Evolutionary conservation across 2,329 filamentous ascomycete genomes (phyloP).

Genomic region (Aspergillus novoparasiticus): DNA sequence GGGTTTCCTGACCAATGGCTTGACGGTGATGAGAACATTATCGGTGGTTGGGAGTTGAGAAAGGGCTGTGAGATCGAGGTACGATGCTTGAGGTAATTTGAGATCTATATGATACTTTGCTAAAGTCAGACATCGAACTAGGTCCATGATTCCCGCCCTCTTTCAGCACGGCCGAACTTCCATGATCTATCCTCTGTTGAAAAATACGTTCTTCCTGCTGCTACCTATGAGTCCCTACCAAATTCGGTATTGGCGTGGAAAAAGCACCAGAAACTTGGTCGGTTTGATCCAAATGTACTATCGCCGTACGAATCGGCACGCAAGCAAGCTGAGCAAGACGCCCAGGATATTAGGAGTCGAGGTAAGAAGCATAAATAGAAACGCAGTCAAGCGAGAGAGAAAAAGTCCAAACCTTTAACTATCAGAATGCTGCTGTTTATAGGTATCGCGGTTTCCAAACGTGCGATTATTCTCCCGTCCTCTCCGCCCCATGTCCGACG

Average conservation of each 20-base stretch:
- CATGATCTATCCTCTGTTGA: constrained; percentile 78
- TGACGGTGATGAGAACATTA: constrained; percentile 69
- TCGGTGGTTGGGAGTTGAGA: constrained; percentile 53
- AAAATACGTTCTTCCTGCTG: constrained; percentile 85
- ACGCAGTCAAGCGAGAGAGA: background rate
- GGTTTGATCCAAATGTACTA: constrained; percentile 86
- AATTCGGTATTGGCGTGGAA: constrained; percentile 96
- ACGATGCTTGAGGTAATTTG: constrained; percentile 1
- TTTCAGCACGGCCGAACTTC: constrained; percentile 74
- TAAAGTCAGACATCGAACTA: constrained; percentile 38
- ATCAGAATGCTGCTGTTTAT: background rate
- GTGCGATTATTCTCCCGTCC: constrained; percentile 50
- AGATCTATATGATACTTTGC: background rate
- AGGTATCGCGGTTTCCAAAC: constrained; percentile 47
- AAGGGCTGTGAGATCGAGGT: constrained; percentile 50
- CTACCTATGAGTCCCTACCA: constrained; percentile 81
- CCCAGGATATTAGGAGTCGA: constrained; percentile 65
- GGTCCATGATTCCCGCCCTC: constrained; percentile 80
- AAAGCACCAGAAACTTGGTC: constrained; percentile 88
- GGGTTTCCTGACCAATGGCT: constrained; percentile 63
- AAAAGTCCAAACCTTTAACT: background rate
- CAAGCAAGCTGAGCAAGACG: constrained; percentile 62
- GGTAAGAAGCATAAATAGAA: constrained; percentile 49
- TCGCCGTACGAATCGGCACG: constrained; percentile 73
- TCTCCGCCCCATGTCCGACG: constrained; percentile 46